Evolutionary conservation across 2,329 filamentous ascomycete genomes (phyloP), one percentile per base, ranked within the genome.

Genomic region (Diaporthe australafricana): DNA sequence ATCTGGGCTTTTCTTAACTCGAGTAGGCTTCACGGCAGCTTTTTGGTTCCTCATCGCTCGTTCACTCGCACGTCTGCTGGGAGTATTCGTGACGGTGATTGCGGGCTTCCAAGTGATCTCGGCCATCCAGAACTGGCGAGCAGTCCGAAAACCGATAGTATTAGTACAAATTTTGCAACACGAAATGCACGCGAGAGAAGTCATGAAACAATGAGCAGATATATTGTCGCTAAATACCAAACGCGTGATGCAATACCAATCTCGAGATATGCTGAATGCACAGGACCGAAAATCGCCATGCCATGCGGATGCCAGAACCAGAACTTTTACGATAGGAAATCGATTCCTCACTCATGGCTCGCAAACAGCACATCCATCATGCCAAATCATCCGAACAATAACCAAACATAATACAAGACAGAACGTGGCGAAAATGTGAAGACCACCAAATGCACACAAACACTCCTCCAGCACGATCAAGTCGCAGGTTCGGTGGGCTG

Each of bases 401-500:
- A 7, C 5, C 57, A 22, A 25, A 48, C 2, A 40, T 40, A 40
- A 40, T 9, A 40, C 14, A 65, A 12, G 8, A 3, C 30, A 35
- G 16, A 50, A 38, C 2, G 30, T 48, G 32, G 35, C 35, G 30
- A n/a, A 50, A 50, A 42, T 25, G 27, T 40, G 25, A 20, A 20
- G 1, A 60, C 16, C 4, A 5, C 45, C 16, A 17, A 30, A 1
- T 25, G 2, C 42, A 45, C 7, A 32, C 16, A 27, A n/a, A 22
- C 5, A 14, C 38, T 4, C 27, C 16, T 7, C 11, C 17, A n/a
- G 55, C 20, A 14, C 3, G 20, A 45, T 65, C 32, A 55, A 4
- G 45, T 30, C 40, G 50, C 70, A n/a, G 38, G 66, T 42, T 69
- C 66, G 1, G 66, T 42, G 14, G 50, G 66, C 17, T 50, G 66